phyloP scores from a whole-genome alignment of 169 alveolate genomes.

The Pseudocohnilembus persalinus region DNA sequence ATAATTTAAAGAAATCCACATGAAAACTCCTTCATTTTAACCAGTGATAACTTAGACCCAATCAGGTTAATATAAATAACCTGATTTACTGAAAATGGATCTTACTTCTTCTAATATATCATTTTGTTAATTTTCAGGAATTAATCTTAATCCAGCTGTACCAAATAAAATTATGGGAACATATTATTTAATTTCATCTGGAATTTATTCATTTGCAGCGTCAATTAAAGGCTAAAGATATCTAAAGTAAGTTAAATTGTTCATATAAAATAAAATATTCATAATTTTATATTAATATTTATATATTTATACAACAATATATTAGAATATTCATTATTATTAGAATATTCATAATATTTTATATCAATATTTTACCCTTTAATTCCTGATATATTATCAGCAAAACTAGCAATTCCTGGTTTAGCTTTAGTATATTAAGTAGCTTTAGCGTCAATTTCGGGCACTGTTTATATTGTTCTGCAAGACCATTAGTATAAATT shows the following conservation, averaged over 20 bases:
- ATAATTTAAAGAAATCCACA: conserved; percentile 39
- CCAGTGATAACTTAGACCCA: conserved; percentile 46
- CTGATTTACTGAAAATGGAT: not conserved
- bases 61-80: not conserved
- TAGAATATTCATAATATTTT: too few species aligned
- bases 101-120: conserved; percentile 14
- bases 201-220: conserved; percentile 4
- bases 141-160: conserved; percentile 41
- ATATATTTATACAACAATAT: too few species aligned
- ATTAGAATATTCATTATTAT: too few species aligned
- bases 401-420: conserved; percentile 35
- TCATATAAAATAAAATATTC: too few species aligned
- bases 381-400: conserved; percentile 21
- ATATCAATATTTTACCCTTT: not conserved
- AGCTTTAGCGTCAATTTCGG: conserved; percentile 12
- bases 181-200: not conserved
- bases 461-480: conserved; percentile 12
- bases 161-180: conserved; percentile 45
- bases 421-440: conserved; percentile 6
- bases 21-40: conserved; percentile 38
- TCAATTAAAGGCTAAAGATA: conserved; percentile 23
- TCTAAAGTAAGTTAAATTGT: too few species aligned
- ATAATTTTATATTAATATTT: too few species aligned
- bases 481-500: conserved; percentile 40
- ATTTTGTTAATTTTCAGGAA: conserved; percentile 2